Base-by-base conservation (phyloP, 257 asterid species). In the Scutellaria minor region DNA sequence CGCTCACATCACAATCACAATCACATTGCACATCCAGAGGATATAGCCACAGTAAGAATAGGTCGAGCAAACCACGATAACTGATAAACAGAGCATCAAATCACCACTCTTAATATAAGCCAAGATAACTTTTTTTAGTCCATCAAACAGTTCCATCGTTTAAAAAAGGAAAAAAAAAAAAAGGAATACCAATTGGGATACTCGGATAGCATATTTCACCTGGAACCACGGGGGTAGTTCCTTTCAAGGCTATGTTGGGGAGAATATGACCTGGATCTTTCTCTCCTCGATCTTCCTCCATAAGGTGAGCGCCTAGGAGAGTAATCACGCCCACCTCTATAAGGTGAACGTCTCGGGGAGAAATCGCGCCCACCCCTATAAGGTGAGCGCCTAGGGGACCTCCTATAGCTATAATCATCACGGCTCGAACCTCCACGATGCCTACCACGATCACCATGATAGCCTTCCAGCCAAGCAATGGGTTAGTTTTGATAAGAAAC, bases 211-310 rank as follows among this genome's bases (percentile, higher is more conserved):
- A 61, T 8, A 51, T 70, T 81, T 86, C 88, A 88, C 80, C 91
- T 79, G 70, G 89, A 81, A 67, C 93, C 95, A 64, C 91, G 90
- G 41, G 80, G 73, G 72, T 85, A 90, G 84, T 67, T 68, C 77
- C 89, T 82, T 56, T 78, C 89, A 58, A 72, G 81, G 3, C 37
- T 31, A 31, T 31, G 37, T 31, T 31, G 37, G 42, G 98, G 96
- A 56, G 98, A 89, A 72, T 85, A 89, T 35, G 98, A 90, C 87
- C 88, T 82, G 65, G 91, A 90, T 60, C 96, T 75, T 7, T 81
- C 94, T 80, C 96, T 87, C 77, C 95, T 89, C 42, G 96, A 82
- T 78, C 96, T 85, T 80, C 96, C 90, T 54, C 85, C 89, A 66
- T 82, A 81, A 71, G 96, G 97, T 15, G 96, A 87, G 52, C 79